Evolutionary conservation across 2,329 filamentous ascomycete genomes (phyloP).

Genomic region (Cordyceps cicadae): DNA sequence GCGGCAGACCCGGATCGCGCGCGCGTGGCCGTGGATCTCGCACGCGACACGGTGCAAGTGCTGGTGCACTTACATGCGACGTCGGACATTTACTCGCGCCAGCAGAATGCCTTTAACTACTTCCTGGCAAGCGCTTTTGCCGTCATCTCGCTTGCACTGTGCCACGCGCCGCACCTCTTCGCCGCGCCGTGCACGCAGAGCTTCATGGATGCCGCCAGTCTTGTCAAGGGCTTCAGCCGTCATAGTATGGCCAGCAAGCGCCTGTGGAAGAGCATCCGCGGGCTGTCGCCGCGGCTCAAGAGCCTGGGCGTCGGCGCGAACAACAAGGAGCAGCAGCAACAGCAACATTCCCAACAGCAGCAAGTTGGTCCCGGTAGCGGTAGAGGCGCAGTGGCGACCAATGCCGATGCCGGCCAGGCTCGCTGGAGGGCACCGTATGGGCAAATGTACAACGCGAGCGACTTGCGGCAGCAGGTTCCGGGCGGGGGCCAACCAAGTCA

Average conservation of each 20-base stretch:
- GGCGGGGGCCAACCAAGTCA: too few relatives aligned
- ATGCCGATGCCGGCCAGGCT: neutral
- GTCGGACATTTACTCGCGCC: conserved; percentile 21
- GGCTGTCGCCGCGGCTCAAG: conserved; percentile 24
- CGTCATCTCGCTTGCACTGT: conserved; percentile 34
- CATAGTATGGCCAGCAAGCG: conserved; percentile 25
- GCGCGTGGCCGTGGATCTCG: conserved; percentile 29
- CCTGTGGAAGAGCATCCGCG: conserved; percentile 29
- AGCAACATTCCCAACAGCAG: neutral
- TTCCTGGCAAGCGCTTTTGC: conserved; percentile 23
- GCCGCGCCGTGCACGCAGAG: conserved; percentile 26
- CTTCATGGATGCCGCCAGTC: conserved; percentile 25
- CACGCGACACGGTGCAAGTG: conserved; percentile 22
- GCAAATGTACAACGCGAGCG: neutral
- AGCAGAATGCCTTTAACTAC: conserved; percentile 23
- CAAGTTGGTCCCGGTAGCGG: neutral
- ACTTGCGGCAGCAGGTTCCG: neutral
- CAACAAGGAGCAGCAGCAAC: neutral
- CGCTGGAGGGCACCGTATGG: neutral
- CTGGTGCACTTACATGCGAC: conserved; percentile 21
- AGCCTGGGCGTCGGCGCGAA: conserved; percentile 17
- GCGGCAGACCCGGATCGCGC: conserved; percentile 26
- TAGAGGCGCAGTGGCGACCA: neutral
- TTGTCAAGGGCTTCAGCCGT: conserved; percentile 25
- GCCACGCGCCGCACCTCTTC: conserved; percentile 35